These are phyloP conservation scores for Aspergillus nidulans DNA, from an alignment of 495 filamentous ascomycete species.

Conservation along the genomic window DNA sequence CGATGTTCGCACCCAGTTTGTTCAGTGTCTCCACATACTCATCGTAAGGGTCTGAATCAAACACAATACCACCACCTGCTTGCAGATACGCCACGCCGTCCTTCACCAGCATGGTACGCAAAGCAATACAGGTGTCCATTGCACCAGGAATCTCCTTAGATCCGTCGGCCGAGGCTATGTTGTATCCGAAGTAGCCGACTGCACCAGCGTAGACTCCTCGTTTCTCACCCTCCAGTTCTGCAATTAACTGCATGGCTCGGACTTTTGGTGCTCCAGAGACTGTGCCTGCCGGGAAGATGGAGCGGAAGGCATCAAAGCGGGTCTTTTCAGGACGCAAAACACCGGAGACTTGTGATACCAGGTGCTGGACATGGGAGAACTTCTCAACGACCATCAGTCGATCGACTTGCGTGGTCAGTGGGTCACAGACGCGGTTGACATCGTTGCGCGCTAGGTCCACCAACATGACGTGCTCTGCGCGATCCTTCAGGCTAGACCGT, in stretches of 20 bases:
- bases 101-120: slow-evolving; percentile 94
- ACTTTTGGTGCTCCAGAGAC: slow-evolving; percentile 95
- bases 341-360: slow-evolving; percentile 91
- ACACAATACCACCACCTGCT: slow-evolving; percentile 95
- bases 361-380: slow-evolving; percentile 95
- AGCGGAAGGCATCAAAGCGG: slow-evolving; percentile 91
- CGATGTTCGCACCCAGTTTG: slow-evolving; percentile 85
- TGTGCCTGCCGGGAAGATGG: slow-evolving; percentile 93
- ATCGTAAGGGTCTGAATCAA: slow-evolving; percentile 89
- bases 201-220: slow-evolving; percentile 96
- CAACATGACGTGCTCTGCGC: slow-evolving; percentile 97
- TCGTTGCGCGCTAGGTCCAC: slow-evolving; percentile 98
- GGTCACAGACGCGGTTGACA: slow-evolving; percentile 93
- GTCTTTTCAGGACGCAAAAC: slow-evolving; percentile 76
- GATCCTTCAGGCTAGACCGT: slow-evolving; percentile 78
- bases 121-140: slow-evolving; percentile 98
- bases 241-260: slow-evolving; percentile 92
- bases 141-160: slow-evolving; percentile 59
- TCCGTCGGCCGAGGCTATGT: slow-evolving; percentile 35
- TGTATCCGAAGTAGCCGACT: slow-evolving; percentile 69
- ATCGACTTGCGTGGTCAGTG: slow-evolving; percentile 81
- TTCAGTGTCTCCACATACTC: slow-evolving; percentile 98
- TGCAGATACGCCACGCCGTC: slow-evolving; percentile 88
- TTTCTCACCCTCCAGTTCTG: slow-evolving; percentile 89
- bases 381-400: slow-evolving; percentile 92